Evolutionary conservation across 2,329 filamentous ascomycete species (phyloP).

Genomic region (Phialemoniopsis sp.): DNA sequence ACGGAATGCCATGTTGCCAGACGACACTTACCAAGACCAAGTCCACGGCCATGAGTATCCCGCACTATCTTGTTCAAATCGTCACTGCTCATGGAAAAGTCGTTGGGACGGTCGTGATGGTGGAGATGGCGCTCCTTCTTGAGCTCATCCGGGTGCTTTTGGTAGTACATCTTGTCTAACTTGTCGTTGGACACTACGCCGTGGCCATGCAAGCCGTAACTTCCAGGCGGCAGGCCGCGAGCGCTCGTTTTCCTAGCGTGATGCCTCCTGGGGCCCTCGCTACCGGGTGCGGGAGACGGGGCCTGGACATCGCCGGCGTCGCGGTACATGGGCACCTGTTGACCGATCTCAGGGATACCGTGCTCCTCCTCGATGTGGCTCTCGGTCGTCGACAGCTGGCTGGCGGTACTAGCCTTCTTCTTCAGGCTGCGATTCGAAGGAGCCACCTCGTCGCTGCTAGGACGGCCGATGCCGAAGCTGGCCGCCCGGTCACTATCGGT

Average conservation of each 20-base stretch:
- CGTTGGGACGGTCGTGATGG: slow-evolving; percentile 52
- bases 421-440: slow-evolving; percentile 49
- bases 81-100: slow-evolving; percentile 84
- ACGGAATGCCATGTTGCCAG: too few relatives aligned
- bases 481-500: slow-evolving; percentile 88
- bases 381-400: slow-evolving; percentile 46
- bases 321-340: slow-evolving; percentile 89
- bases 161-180: slow-evolving; percentile 87
- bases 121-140: slow-evolving; percentile 66
- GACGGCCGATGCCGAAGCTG: slow-evolving; percentile 75
- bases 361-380: slow-evolving; percentile 66
- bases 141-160: slow-evolving; percentile 80
- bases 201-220: slow-evolving; percentile 90
- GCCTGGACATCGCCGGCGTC: slow-evolving; percentile 95
- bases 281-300: slow-evolving; percentile 69
- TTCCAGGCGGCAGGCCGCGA: slow-evolving; percentile 73
- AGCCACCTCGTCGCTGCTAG: slow-evolving; percentile 46
- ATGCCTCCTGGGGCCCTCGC: slow-evolving; percentile 33
- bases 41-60: slow-evolving; percentile 56
- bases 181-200: slow-evolving; percentile 71
- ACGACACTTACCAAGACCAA: slow-evolving; percentile 49
- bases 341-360: slow-evolving; percentile 88
- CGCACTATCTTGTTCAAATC: slow-evolving; percentile 88
- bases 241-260: slow-evolving; percentile 71
- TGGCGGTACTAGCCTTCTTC: slow-evolving; percentile 56